Percentiles rank a stretch among this genome's conserved stretches.
phyloP scores from a whole-genome alignment of 2,329 filamentous ascomycete genomes.

The Fusarium sp. region DNA sequence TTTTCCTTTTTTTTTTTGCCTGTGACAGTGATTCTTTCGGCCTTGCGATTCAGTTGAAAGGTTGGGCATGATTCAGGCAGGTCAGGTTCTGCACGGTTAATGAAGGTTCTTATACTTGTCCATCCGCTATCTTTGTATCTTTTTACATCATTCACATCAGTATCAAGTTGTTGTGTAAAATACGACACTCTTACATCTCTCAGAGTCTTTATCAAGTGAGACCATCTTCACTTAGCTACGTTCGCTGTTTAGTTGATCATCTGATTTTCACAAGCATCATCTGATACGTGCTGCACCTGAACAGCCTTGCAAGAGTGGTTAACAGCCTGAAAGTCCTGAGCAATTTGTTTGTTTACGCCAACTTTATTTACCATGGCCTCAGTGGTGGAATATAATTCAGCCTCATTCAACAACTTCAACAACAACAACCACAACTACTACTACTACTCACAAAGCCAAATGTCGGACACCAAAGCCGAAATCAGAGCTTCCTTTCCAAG shows the following conservation, averaged over 20 bases:
- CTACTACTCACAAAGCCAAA: constrained; percentile 9
- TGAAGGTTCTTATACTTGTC: not conserved
- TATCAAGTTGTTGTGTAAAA: not conserved
- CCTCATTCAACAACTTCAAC: not conserved
- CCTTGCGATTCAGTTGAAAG: constrained; percentile 15
- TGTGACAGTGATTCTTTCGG: constrained; percentile 24
- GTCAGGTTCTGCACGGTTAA: constrained; percentile 5
- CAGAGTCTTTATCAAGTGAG: not conserved
- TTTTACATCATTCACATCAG: not conserved
- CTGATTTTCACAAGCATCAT: constrained; percentile 18
- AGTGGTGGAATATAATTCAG: constrained; percentile 11
- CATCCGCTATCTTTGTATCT: not conserved
- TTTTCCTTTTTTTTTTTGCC: constrained; percentile 21
- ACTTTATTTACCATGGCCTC: constrained; percentile 5
- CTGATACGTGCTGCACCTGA: constrained; percentile 11
- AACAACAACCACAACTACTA: too few species aligned
- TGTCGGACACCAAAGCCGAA: constrained; percentile 47
- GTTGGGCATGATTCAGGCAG: not conserved
- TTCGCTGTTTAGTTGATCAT: constrained; percentile 10
- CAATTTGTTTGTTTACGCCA: not conserved
- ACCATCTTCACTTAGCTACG: not conserved
- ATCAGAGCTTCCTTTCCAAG: constrained; percentile 53
- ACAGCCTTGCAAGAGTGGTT: not conserved
- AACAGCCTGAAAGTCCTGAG: not conserved
- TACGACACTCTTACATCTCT: not conserved